Conservation (phyloP, 371 early-diverging fungal species). For the Entomophthora muscae region DNA sequence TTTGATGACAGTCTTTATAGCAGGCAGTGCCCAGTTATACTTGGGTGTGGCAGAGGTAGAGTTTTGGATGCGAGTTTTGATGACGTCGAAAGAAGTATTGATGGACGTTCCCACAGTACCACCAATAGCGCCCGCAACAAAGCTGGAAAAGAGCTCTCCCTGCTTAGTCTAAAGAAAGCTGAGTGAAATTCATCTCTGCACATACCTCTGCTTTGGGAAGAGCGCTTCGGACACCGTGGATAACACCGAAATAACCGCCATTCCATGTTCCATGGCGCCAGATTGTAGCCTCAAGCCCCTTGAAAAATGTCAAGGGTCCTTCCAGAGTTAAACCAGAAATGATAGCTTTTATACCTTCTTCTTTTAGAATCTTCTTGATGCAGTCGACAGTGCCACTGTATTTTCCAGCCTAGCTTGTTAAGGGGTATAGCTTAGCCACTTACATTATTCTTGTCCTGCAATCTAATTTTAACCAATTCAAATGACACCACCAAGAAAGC, state of each 20-base stretch:
- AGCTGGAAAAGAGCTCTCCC: constrained; percentile 65
- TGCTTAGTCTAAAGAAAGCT: constrained; percentile 31
- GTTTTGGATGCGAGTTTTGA: constrained; percentile 91
- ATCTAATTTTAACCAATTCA: constrained; percentile 89
- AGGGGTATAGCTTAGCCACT: constrained; percentile 10
- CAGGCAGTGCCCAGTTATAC: constrained; percentile 82
- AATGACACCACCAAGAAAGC: constrained; percentile 80
- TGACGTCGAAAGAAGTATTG: constrained; percentile 95
- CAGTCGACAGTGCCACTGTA: constrained; percentile 60
- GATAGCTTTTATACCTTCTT: constrained; percentile 30
- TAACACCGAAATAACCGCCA: constrained; percentile 83
- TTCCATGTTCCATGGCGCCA: constrained; percentile 93
- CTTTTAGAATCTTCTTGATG: constrained; percentile 43
- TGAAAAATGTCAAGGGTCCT: constrained; percentile 63
- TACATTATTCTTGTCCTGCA: constrained; percentile 67
- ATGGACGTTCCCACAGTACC: constrained; percentile 87
- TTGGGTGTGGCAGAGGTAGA: constrained; percentile 39
- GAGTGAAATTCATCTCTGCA: background rate
- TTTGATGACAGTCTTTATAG: constrained; percentile 60
- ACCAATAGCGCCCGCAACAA: constrained; percentile 85
- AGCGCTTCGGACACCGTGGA: constrained; percentile 44
- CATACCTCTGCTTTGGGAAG: constrained; percentile 67
- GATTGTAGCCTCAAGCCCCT: constrained; percentile 85
- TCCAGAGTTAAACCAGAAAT: constrained; percentile 1
- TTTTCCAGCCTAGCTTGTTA: constrained; percentile 30